These are phyloP conservation scores for Fagopyrum esculentum DNA, from an alignment of 148 eudicot genomes.

Conservation along the genomic window DNA sequence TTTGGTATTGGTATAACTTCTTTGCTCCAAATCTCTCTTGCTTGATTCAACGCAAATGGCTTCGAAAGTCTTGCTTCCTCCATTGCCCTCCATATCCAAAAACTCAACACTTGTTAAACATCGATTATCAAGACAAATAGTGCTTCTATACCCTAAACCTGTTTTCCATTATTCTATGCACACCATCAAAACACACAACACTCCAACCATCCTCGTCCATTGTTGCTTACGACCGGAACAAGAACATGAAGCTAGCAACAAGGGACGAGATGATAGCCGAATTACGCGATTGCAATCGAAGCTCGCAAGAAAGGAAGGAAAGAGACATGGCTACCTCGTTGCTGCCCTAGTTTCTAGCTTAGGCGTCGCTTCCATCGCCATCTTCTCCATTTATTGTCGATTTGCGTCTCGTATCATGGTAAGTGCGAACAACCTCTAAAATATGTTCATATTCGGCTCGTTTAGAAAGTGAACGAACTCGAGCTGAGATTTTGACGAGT, in stretches of 20 bases:
- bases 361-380: conserved; percentile 75
- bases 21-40: too few species aligned
- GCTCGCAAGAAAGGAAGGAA: conserved; percentile 57
- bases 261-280: background rate
- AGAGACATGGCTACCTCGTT: conserved; percentile 61
- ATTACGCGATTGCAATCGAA: conserved; percentile 15
- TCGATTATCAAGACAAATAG: background rate
- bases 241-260: background rate
- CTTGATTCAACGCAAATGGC: background rate
- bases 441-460: too few species aligned
- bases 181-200: background rate
- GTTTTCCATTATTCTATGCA: background rate
- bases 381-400: conserved; percentile 73
- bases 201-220: background rate
- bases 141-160: background rate
- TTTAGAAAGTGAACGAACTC: too few species aligned
- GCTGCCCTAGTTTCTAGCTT: conserved; percentile 85
- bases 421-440: background rate
- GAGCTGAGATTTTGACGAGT: too few species aligned
- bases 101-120: background rate
- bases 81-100: background rate
- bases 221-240: background rate
- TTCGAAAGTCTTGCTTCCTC: background rate
- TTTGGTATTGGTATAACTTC: too few species aligned
- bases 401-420: conserved; percentile 89